These are phyloP conservation scores for Phialophora expanda DNA, from an alignment of 2,329 filamentous ascomycete species.

Conservation along the genomic window DNA sequence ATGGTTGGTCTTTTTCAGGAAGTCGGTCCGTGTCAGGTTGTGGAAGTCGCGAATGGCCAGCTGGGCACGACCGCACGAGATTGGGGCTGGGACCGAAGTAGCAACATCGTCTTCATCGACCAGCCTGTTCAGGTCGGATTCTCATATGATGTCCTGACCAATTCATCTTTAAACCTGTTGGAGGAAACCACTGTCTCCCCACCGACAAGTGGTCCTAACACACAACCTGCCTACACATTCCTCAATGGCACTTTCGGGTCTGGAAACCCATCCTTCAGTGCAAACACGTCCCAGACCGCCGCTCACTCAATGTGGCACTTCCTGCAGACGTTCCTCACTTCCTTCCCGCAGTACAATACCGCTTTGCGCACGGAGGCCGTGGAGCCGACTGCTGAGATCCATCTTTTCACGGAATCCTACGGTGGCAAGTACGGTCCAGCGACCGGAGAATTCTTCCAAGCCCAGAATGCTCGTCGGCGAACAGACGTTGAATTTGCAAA, in stretches of 20 bases:
- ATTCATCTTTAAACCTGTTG: conserved; percentile 50
- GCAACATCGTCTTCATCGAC: conserved; percentile 50
- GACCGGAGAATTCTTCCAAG: conserved; percentile 63
- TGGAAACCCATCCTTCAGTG: conserved; percentile 47
- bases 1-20: conserved; percentile 61
- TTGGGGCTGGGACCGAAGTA: conserved; percentile 58
- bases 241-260: conserved; percentile 66
- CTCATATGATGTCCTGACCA: conserved; percentile 54
- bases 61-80: conserved; percentile 53
- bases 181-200: conserved; percentile 43
- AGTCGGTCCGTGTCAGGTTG: conserved; percentile 50
- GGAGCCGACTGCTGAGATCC: conserved; percentile 57
- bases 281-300: conserved; percentile 50
- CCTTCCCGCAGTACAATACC: conserved; percentile 65
- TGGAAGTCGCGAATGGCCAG: conserved; percentile 49
- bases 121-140: conserved; percentile 59
- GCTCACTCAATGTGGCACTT: conserved; percentile 65
- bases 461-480: conserved; percentile 65
- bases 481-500: conserved; percentile 55
- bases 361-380: conserved; percentile 48
- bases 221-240: conserved; percentile 44
- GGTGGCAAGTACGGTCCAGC: conserved; percentile 72
- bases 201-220: conserved; percentile 40
- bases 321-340: conserved; percentile 58
- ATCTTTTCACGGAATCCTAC: conserved; percentile 72